phyloP scores from a whole-genome alignment of 2,329 filamentous ascomycete species.

The Fusarium hainanense region DNA sequence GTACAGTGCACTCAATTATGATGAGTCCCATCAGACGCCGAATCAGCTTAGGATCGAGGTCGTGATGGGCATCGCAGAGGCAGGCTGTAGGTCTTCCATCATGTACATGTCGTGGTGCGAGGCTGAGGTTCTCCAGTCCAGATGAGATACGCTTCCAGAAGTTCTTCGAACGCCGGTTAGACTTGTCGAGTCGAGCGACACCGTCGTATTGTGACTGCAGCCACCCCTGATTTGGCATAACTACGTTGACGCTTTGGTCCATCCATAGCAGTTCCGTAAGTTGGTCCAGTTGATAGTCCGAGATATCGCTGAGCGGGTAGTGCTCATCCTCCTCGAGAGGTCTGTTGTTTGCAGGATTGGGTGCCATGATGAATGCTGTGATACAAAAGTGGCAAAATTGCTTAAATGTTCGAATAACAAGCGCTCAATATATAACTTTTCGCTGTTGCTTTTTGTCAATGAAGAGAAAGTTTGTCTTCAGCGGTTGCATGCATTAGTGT shows the following conservation, averaged over 20 bases:
- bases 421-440: background rate
- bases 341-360: background rate
- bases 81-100: conserved; percentile 46
- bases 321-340: background rate
- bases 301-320: conserved; percentile 31
- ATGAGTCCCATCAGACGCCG: conserved; percentile 57
- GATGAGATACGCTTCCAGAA: conserved; percentile 50
- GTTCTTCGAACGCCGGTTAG: conserved; percentile 45
- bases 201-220: conserved; percentile 49
- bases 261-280: conserved; percentile 54
- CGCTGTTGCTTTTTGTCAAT: background rate
- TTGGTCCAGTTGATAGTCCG: conserved; percentile 43
- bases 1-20: conserved; percentile 54
- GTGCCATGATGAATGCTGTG: conserved; percentile 18
- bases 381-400: conserved; percentile 9
- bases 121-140: conserved; percentile 38
- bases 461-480: conserved; percentile 6
- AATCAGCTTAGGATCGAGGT: conserved; percentile 57
- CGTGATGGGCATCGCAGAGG: conserved; percentile 56
- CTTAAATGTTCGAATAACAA: background rate
- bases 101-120: conserved; percentile 17
- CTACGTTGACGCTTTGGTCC: conserved; percentile 37
- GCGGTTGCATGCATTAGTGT: background rate
- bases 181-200: conserved; percentile 39
- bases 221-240: conserved; percentile 52